A percentile compares a stretch with the other conserved stretches of the same genome.
Conservation (phyloP, 176 grass and related monocot species). For the Carex kokanica region DNA sequence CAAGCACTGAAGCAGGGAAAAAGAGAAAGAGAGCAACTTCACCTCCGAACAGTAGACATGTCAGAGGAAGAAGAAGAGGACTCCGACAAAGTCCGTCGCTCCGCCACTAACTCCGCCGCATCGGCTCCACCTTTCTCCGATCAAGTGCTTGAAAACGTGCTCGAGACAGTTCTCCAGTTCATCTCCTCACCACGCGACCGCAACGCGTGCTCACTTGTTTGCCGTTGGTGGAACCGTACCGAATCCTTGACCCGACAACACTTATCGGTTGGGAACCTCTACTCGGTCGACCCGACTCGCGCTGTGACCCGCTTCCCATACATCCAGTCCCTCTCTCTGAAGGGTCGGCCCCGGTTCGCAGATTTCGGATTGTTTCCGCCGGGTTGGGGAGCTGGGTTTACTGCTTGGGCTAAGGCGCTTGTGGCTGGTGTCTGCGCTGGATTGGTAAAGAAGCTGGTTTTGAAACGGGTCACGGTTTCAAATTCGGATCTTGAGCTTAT, state of each 20-base stretch:
- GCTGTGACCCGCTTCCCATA: slow-evolving; percentile 58
- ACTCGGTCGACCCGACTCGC: slow-evolving; percentile 58
- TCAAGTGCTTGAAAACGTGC: slow-evolving; percentile 89
- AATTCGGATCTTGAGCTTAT: slow-evolving; percentile 77
- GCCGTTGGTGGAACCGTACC: slow-evolving; percentile 70
- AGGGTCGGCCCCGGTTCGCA: slow-evolving; percentile 77
- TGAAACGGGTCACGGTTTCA: slow-evolving; percentile 84
- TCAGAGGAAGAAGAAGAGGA: slow-evolving; percentile 73
- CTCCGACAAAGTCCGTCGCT: slow-evolving; percentile 34
- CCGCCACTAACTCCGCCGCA: slow-evolving; percentile 12
- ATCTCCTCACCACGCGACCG: slow-evolving; percentile 56
- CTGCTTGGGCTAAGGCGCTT: slow-evolving; percentile 56
- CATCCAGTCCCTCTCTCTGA: slow-evolving; percentile 58
- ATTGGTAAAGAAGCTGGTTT: slow-evolving; percentile 47
- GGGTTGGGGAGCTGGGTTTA: slow-evolving; percentile 71
- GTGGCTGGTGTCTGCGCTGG: slow-evolving; percentile 31
- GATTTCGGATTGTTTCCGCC: slow-evolving; percentile 83
- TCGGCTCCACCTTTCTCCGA: slow-evolving; percentile 55
- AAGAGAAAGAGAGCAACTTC: background rate
- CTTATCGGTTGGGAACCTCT: slow-evolving; percentile 76
- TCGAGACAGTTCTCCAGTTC: slow-evolving; percentile 96
- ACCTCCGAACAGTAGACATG: slow-evolving; percentile 8
- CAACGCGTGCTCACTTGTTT: slow-evolving; percentile 70
- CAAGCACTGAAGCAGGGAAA: background rate
- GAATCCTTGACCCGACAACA: slow-evolving; percentile 61